phyloP scores from a whole-genome alignment of 768 basidiomycete species.

The Amanita polypyramis region DNA sequence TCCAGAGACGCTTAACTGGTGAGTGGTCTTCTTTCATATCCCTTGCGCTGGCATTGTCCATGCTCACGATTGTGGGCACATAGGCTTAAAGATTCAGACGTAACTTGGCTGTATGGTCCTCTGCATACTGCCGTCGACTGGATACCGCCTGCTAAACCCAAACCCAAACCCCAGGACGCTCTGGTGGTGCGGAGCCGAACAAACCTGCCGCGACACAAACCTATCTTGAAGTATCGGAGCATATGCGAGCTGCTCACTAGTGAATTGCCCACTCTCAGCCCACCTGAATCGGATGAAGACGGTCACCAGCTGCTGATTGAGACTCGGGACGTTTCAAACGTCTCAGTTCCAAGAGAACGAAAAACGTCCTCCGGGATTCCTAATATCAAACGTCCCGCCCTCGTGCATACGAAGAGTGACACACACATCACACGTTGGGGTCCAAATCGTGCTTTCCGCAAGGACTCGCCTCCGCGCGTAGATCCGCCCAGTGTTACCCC shows the following conservation, averaged over 20 bases:
- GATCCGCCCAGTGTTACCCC: slow-evolving; percentile 22
- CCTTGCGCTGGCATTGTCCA: slow-evolving; percentile 8
- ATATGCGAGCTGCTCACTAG: slow-evolving; percentile 82
- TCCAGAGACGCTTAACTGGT: slow-evolving; percentile 99
- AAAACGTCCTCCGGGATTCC: not conserved
- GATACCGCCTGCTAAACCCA: slow-evolving; percentile 53
- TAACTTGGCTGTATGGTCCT: slow-evolving; percentile 98
- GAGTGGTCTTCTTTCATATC: slow-evolving; percentile 17
- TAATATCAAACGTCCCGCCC: slow-evolving; percentile 37
- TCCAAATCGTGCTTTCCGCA: slow-evolving; percentile 38
- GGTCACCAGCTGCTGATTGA: slow-evolving; percentile 13
- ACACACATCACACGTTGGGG: slow-evolving; percentile 62
- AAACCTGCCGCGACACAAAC: slow-evolving; percentile 41
- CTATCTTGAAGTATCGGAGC: slow-evolving; percentile 93
- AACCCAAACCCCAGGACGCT: slow-evolving; percentile 34
- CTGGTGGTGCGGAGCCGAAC: slow-evolving; percentile 30
- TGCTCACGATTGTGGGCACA: slow-evolving; percentile 1
- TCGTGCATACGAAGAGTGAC: slow-evolving; percentile 83
- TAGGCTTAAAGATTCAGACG: slow-evolving; percentile 99
- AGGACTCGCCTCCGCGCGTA: slow-evolving; percentile 65
- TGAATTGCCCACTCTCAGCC: slow-evolving; percentile 53
- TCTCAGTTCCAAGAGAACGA: not conserved
- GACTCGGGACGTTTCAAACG: not conserved
- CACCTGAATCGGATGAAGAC: slow-evolving; percentile 46
- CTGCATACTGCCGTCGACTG: slow-evolving; percentile 90